Base-by-base conservation (phyloP, 2,329 filamentous ascomycete genomes). In the Aphanoascus verrucosus region DNA sequence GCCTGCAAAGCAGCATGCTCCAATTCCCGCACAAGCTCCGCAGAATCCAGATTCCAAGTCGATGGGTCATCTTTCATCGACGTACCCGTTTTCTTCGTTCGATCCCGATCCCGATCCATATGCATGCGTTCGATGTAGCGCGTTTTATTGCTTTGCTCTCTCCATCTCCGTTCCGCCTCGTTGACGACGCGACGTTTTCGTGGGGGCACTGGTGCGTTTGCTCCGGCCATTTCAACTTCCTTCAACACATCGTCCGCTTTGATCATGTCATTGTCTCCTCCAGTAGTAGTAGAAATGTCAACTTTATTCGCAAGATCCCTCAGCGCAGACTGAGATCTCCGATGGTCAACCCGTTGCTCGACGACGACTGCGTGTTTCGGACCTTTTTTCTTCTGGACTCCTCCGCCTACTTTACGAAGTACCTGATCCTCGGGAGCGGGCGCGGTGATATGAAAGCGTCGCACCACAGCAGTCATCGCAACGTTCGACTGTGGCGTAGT, bases 1-100 rank as follows among this genome's bases (percentile, higher is more conserved):
- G 73, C 60, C 52, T 74, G 69, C 47, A 72, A 61, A 40, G 71
- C 71, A 49, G 74, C 63, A 45, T 69, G 64, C 46, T 71, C 67
- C 20, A 74, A 63, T 48, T 74, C 69, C 38, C 62, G 56, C 1
- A 69, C 72, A 19, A 74, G 61, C 34, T 66, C 65, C 48, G 72
- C 69, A 11, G 70, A 72, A 31, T 72, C 66, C 53, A 70, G 62
- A 47, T 74, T 68, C 67, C 69, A 71, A 19, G 64, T 71, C 53
- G 60, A 67, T 23, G 70, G 65, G 40, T 67, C 61, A 28, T 65
- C 63, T 52, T 62, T 59, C 1, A 68, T 66, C 17, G 66, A 67
- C 34, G 67, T 66, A 34, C 71, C 70, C 14, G 54, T 61, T 46
- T 58, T 62, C 7, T 54, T 37, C 3, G n/a, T n/a, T n/a, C n/a